Conservation (phyloP, 2,329 filamentous ascomycete genomes). For the Fusarium sp. region DNA sequence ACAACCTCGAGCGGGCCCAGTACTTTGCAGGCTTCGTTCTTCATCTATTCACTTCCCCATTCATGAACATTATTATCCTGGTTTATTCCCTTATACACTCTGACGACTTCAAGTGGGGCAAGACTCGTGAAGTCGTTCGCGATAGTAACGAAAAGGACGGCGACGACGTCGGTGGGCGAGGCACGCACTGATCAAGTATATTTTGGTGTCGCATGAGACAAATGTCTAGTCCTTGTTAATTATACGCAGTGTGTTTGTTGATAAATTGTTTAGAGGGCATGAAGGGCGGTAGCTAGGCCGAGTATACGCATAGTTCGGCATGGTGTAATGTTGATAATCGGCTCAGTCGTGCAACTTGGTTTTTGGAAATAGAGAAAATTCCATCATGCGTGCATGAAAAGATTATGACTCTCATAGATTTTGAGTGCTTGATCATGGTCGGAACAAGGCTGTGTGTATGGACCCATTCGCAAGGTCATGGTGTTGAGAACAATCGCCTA, state of each 20-base stretch:
- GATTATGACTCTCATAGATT: neutral
- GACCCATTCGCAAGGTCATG: neutral
- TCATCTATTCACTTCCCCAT: conserved; percentile 53
- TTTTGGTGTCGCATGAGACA: neutral
- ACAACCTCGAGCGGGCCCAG: conserved; percentile 51
- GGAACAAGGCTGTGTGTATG: neutral
- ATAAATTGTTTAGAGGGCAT: neutral
- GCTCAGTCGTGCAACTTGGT: neutral
- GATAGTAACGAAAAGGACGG: conserved; percentile 43
- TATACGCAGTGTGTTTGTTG: neutral
- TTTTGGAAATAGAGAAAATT: conserved; percentile 5
- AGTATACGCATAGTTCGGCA: conserved; percentile 15
- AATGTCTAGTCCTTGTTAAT: neutral
- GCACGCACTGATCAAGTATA: conserved; percentile 33
- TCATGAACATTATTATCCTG: conserved; percentile 58
- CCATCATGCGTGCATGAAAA: neutral
- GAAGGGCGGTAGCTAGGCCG: neutral
- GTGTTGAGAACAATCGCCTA: too few species aligned
- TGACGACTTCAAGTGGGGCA: conserved; percentile 61
- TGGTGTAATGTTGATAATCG: conserved; percentile 25
- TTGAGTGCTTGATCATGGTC: neutral
- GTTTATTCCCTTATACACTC: conserved; percentile 56
- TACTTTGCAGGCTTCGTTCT: conserved; percentile 55
- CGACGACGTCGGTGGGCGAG: conserved; percentile 41
- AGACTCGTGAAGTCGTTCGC: conserved; percentile 54